Evolutionary conservation across 768 basidiomycete genomes (phyloP).

Genomic region (Russula ochroleuca): DNA sequence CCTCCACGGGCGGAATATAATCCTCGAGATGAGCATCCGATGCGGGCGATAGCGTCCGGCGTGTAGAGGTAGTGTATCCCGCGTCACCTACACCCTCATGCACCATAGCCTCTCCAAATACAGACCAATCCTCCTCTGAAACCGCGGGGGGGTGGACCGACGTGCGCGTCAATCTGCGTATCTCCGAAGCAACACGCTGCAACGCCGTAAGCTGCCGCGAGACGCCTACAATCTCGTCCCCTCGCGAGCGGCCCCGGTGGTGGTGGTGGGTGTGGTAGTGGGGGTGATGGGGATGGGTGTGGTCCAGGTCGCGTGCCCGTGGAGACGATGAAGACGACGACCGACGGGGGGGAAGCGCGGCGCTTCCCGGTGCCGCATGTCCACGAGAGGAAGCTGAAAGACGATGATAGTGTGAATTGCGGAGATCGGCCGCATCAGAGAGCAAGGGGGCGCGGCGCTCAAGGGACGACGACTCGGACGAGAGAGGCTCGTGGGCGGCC

Average conservation of each 20-base stretch:
- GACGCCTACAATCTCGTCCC: background rate
- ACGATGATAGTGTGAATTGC: background rate
- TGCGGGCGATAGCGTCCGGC: slow-evolving; percentile 12
- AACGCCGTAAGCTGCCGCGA: slow-evolving; percentile 4
- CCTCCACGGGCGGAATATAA: background rate
- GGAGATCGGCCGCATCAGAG: background rate
- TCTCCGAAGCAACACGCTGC: slow-evolving; percentile 10
- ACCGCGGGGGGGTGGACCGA: background rate
- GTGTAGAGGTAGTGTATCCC: background rate
- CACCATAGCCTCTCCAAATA: slow-evolving; percentile 24
- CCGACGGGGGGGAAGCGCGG: background rate
- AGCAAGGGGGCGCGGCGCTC: background rate
- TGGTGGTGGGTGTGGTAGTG: background rate
- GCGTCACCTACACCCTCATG: slow-evolving; percentile 4
- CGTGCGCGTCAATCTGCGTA: slow-evolving; percentile 7
- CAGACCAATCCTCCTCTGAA: slow-evolving; percentile 22
- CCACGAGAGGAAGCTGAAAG: background rate
- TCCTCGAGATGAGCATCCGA: slow-evolving; percentile 6
- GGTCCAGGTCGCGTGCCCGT: background rate
- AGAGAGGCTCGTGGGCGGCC: background rate
- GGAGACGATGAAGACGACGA: background rate
- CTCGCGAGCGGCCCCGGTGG: background rate
- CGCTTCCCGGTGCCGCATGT: background rate
- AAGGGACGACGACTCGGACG: background rate
- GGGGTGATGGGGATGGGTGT: no score